Evolutionary conservation across 306 rosid species (phyloP), one percentile per base, ranked within the genome.

Genomic region (Lathyrus sativus): DNA sequence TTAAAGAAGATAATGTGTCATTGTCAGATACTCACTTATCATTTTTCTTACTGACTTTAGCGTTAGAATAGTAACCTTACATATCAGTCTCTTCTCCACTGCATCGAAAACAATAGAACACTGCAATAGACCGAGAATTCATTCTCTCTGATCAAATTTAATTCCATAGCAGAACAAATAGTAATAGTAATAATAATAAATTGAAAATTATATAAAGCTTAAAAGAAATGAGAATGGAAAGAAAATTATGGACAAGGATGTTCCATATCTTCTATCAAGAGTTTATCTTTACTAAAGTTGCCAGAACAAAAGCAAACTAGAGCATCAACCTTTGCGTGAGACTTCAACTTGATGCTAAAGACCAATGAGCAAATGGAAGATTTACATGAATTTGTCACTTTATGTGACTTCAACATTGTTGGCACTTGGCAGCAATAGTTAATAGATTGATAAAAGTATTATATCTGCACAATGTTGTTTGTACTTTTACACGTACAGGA

Each of bases 321-420:
- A 73, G 82, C 50, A 73, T 73, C 75, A 56, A 55, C 29, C 72
- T 73, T 73, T 73, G 82, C 72, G 42, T 78, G 72, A 68, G 49
- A 37, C 75, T 43, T 42, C 46, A 19, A 67, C 48, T 41, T 62
- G 39, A 37, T 38, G 31, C 55, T 51, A 39, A 61, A 39, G 41
- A 45, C 39, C 75, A 67, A 62, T 33, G 68, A 26, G 26, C 46
- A 70, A 22, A 53, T 9, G 3, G 14, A 37, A 38, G 46, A 74
- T 24, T 62, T 62, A 61, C 54, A 56, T 37, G 55, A 73, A 44
- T 50, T 61, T 44, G 56, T 15, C 61, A 51, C n/a, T 9, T 51
- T 51, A 9, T 9, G 55, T 48, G 55, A 48, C 51, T 15, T 15
- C 4, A 50, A 50, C 28, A 50, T 50, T 9, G 56, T 9, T 18